Base-by-base conservation (phyloP, 768 basidiomycete species). In the Boletus tomentosulus region DNA sequence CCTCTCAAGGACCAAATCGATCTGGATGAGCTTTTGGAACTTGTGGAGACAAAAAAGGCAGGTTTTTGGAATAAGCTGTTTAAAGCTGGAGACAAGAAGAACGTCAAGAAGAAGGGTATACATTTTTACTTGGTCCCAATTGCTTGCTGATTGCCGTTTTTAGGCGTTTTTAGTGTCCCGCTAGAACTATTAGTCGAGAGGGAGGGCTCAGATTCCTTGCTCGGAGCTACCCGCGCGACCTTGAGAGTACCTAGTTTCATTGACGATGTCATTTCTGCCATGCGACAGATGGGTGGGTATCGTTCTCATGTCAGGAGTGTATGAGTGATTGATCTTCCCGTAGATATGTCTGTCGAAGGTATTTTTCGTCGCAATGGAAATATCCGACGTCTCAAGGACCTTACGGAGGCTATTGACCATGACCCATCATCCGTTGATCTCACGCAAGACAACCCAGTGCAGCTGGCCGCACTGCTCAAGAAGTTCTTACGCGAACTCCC, bases 301-400 rank as follows among this genome's bases (percentile, higher is more conserved):
- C 19, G 28, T 50, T 55, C 22, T 57, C 41, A 45, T 34, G 33
- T 50, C 28, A 48, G 28, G 42, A 46, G 9, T 28, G 7, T 24
- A 25, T 42, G 16, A 16, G 37, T 51, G 25, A 50, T 42, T 41
- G 39, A 66, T 30, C 31, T 31, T 44, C 34, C 48, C 48, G 33
- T 59, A 98, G 97, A 99, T 74, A 94, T 99, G 92, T 98, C 97
- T 9, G 80, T 99, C 38, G 97, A 98, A 73, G 97, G 97, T 54
- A 96, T 99, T 59, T 99, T 99, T 80, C 83, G 97, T 51, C 94
- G 95, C 75, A 97, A 95, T 64, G 97, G 97, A 50, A 98, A 98
- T 68, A 98, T 98, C 65, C 82, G 93, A 50, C 84, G 93, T 55
- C 76, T 98, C 57, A 92, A 91, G 66, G 91, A 95, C 62, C 78